Conservation (phyloP, 371 early-diverging fungal species). For the Cokeromyces recurvatus region DNA sequence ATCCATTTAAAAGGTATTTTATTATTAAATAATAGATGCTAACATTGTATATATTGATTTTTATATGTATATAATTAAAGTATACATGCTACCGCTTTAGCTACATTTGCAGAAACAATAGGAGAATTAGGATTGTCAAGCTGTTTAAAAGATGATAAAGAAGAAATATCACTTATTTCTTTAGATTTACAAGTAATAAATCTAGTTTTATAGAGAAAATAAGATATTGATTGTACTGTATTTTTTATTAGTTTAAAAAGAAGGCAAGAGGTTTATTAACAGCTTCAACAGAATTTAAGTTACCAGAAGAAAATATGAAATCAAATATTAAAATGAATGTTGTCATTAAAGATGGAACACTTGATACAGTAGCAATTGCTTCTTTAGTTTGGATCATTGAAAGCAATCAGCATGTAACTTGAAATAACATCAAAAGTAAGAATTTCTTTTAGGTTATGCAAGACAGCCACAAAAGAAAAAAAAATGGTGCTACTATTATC, state of each 20-base stretch:
- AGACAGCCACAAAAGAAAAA: neutral
- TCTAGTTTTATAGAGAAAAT: no score
- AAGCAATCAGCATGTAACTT: conserved; percentile 6
- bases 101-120: conserved; percentile 57
- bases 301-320: conserved; percentile 9
- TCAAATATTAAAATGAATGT: conserved; percentile 23
- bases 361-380: conserved; percentile 44
- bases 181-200: conserved; percentile 44
- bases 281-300: conserved; percentile 38
- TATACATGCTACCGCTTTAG: conserved; percentile 56
- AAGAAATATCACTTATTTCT: conserved; percentile 37
- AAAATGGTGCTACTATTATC: no score
- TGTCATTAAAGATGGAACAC: conserved; percentile 39
- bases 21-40: no score
- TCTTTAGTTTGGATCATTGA: conserved; percentile 35
- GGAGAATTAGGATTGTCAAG: conserved; percentile 50
- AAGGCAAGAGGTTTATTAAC: conserved; percentile 44
- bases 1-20: conserved; percentile 23
- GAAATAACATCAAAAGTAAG: no score
- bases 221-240: no score
- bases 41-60: no score
- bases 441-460: neutral
- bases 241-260: conserved; percentile 40
- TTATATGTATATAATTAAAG: conserved; percentile 9
- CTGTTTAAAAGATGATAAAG: conserved; percentile 25